phyloP scores from a whole-genome alignment of 2,329 filamentous ascomycete species.

The Monilinia polystroma region DNA sequence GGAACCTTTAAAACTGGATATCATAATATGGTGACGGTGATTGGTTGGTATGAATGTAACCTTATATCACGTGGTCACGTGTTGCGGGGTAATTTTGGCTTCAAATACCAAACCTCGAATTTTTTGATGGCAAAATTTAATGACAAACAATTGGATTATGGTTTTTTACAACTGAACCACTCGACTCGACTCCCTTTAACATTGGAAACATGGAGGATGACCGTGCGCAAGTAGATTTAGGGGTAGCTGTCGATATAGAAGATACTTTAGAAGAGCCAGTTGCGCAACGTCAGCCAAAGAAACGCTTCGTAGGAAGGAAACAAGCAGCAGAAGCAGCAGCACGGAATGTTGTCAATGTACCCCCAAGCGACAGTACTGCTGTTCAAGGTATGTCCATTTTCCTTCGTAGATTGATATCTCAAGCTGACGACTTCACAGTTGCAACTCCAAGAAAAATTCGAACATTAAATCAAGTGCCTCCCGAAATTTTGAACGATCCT shows the following conservation, averaged over 20 bases:
- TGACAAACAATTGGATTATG: background rate
- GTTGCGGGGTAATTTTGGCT: conserved; percentile 4
- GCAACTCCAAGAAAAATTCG: conserved; percentile 70
- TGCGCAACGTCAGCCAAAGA: conserved; percentile 71
- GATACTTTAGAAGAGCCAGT: conserved; percentile 50
- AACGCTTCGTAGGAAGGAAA: conserved; percentile 84
- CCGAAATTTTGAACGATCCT: conserved; percentile 79
- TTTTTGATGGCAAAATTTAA: background rate
- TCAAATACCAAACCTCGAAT: background rate
- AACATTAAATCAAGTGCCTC: conserved; percentile 86
- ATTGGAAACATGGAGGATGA: conserved; percentile 68
- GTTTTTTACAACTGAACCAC: background rate
- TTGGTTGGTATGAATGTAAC: background rate
- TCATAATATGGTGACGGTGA: background rate
- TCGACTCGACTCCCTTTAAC: background rate
- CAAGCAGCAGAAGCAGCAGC: conserved; percentile 62
- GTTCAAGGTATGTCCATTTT: conserved; percentile 60
- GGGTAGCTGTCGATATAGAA: conserved; percentile 66
- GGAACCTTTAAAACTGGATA: no score
- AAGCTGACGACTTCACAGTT: conserved; percentile 50
- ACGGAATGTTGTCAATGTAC: conserved; percentile 39
- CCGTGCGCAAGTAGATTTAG: conserved; percentile 66
- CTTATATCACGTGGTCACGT: background rate
- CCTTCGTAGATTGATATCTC: background rate
- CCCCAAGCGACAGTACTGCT: conserved; percentile 58